Evolutionary conservation across 345 rosid genomes (phyloP), one percentile per base, ranked within the genome.

Genomic region (Gossypium arboreum): DNA sequence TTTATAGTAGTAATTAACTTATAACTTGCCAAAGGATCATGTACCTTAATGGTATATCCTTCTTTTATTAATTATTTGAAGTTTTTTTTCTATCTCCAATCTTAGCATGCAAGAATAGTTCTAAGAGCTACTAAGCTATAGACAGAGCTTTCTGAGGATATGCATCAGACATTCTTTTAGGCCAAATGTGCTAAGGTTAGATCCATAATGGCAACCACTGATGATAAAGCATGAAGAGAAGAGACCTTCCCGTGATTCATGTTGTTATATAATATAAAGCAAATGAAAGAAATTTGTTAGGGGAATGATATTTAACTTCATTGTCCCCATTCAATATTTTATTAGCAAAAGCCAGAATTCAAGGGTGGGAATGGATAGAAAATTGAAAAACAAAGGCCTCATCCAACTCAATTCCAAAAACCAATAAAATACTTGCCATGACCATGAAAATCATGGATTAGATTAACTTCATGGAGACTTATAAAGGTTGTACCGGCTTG

Each of bases 301-400:
- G 73, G 51, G 56, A 80, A 82, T 80, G 39, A 79, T 82, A 34
- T 78, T 12, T 76, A 56, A 22, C 65, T 65, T 72, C 79, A 77
- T 67, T 67, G 34, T 41, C 44, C 43, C 76, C 47, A 12, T 59
- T 73, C 25, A 48, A 45, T 16, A 52, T 83, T 73, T 50, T 62
- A 67, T 57, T 74, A 47, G 4, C 59, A 77, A 86, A 82, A 84
- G 87, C 89, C 87, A 75, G 77, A 73, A 75, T 79, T 80, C 71
- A 16, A 75, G 87, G 80, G 20, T 74, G 69, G 75, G 71, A 73
- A 47, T 43, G 54, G 69, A 45, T 63, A 41, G 64, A 75, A 80
- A 79, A 82, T 64, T 70, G 67, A 77, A 76, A 60, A 64, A 60
- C 34, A 75, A 51, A 52, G 65, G 72, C 64, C 64, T 59, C 71